A percentile compares a stretch with the other conserved stretches of the same genome.
phyloP scores from a whole-genome alignment of 805 yeast genomes.

The Wilhelminamyces savonicus region DNA sequence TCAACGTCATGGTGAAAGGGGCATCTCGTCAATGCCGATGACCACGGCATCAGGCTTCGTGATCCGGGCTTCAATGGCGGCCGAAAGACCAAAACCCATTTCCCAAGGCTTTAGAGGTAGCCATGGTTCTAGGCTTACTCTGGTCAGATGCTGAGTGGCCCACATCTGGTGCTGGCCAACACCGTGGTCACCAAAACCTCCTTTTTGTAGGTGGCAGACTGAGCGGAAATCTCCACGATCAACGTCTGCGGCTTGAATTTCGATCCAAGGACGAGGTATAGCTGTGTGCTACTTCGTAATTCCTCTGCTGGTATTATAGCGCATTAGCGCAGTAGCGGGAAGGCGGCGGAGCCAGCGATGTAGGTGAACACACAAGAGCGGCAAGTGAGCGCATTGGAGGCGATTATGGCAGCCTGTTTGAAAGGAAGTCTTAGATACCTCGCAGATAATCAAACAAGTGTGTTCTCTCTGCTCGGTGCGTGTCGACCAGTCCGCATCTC shows the following conservation, averaged over 20 bases:
- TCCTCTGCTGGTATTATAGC: too few species aligned
- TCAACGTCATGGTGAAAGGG: slow-evolving; percentile 96
- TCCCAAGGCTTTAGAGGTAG: slow-evolving; percentile 98
- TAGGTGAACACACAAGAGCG: too few species aligned
- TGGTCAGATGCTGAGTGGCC: slow-evolving; percentile 98
- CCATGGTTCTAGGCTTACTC: slow-evolving; percentile 86
- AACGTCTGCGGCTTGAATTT: slow-evolving; percentile 91
- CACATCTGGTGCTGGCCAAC: slow-evolving; percentile 99
- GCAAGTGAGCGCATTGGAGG: too few species aligned
- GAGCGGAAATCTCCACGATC: slow-evolving; percentile 67
- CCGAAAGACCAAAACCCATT: slow-evolving; percentile 98
- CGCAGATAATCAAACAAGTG: too few species aligned
- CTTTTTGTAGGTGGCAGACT: slow-evolving; percentile 55
- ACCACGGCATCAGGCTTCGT: slow-evolving; percentile 93
- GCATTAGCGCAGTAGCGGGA: too few species aligned
- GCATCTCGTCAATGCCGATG: slow-evolving; percentile 97
- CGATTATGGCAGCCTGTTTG: too few species aligned
- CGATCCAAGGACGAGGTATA: too few species aligned
- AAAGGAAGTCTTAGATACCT: too few species aligned
- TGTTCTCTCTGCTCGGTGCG: too few species aligned
- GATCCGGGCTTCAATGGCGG: slow-evolving; percentile 97
- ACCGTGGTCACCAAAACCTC: slow-evolving; percentile 89
- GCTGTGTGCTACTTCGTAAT: too few species aligned
- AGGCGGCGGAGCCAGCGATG: too few species aligned
- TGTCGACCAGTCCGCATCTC: too few species aligned